phyloP scores from a whole-genome alignment of 2,329 filamentous ascomycete species.

The Fusarium bulbicola region DNA sequence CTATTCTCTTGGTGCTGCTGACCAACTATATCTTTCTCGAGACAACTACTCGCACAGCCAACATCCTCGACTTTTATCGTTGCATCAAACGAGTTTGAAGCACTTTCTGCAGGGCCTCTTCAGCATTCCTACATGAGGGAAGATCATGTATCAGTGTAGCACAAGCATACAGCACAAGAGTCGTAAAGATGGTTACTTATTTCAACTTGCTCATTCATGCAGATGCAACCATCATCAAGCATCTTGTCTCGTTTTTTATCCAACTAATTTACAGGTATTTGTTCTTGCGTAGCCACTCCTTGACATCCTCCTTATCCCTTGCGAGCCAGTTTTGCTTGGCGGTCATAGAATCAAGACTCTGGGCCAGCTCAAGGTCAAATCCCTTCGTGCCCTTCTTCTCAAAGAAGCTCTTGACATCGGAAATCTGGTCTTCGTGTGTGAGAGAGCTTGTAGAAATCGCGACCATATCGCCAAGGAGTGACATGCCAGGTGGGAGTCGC shows the following conservation, averaged over 20 bases:
- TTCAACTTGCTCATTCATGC: background rate
- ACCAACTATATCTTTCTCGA: background rate
- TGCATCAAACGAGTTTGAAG: background rate
- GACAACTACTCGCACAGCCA: background rate
- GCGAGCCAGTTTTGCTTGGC: conserved; percentile 73
- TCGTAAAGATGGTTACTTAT: background rate
- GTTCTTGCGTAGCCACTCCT: conserved; percentile 58
- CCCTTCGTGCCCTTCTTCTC: conserved; percentile 80
- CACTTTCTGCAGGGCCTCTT: background rate
- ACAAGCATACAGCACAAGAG: background rate
- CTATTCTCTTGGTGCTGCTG: background rate
- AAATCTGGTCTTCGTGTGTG: conserved; percentile 77
- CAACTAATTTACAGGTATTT: conserved; percentile 39
- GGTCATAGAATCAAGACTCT: conserved; percentile 84
- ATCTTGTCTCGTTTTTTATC: background rate
- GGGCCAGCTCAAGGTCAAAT: conserved; percentile 88
- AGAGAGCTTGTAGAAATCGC: conserved; percentile 84
- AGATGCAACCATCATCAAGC: background rate
- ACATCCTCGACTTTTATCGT: background rate
- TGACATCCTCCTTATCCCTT: conserved; percentile 75
- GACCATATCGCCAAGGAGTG: conserved; percentile 86
- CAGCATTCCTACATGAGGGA: background rate
- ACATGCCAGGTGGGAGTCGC: conserved; percentile 84
- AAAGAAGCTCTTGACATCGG: conserved; percentile 84
- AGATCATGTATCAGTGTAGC: background rate